Conservation (phyloP, 257 asterid species). For the Rhazya stricta region DNA sequence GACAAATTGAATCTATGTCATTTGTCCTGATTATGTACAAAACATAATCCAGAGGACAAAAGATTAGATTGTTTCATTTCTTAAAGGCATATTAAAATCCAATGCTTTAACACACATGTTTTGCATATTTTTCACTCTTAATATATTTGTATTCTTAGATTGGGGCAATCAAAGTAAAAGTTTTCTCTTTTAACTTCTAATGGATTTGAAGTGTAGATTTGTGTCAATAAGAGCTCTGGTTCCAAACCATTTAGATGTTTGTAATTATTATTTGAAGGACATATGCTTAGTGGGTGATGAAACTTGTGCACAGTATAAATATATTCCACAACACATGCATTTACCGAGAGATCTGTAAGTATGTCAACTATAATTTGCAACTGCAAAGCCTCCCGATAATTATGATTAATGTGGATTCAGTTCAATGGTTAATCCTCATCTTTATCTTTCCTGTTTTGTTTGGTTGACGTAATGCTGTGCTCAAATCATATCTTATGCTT, state of each 20-base stretch:
- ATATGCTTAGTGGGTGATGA: not conserved
- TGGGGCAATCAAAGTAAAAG: not conserved
- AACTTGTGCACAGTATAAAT: not conserved
- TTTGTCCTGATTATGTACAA: conserved; percentile 1
- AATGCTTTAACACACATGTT: not conserved
- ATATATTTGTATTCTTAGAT: not conserved
- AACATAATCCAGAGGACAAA: not conserved
- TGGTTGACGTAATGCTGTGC: not conserved
- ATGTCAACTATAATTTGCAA: not conserved
- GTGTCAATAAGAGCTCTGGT: not conserved
- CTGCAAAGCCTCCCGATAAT: not conserved
- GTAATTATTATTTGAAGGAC: not conserved
- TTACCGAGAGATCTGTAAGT: not conserved
- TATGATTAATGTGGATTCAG: not conserved
- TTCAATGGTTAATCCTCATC: not conserved
- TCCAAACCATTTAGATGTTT: not conserved
- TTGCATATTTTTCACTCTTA: not conserved
- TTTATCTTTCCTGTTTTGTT: not conserved
- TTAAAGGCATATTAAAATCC: not conserved
- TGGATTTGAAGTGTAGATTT: not conserved
- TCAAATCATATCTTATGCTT: not conserved
- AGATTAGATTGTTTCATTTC: not conserved
- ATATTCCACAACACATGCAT: not conserved
- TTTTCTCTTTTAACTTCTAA: not conserved
- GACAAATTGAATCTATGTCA: not conserved